Percentiles rank a stretch among this genome's conserved stretches.
phyloP scores from a whole-genome alignment of 225 moss, liverwort and hornwort species.

The Anthoceros angustus region DNA sequence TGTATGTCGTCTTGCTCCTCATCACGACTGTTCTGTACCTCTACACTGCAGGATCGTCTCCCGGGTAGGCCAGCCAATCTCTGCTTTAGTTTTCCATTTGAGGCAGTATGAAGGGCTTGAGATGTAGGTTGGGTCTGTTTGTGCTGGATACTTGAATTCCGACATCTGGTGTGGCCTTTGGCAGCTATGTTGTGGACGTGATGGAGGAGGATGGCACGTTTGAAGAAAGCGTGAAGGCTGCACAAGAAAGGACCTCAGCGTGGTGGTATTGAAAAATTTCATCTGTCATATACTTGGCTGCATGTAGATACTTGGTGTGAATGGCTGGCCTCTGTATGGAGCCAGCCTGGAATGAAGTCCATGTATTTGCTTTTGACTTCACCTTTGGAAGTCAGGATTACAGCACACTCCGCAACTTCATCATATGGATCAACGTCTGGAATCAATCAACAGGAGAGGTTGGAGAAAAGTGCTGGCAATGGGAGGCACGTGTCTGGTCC shows the following conservation, averaged over 20 bases:
- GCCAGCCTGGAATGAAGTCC: not conserved
- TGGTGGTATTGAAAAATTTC: conserved; percentile 2
- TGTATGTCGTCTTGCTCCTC: conserved; percentile 49
- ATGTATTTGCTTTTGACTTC: not conserved
- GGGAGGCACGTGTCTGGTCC: conserved; percentile 10
- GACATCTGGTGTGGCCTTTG: conserved; percentile 6
- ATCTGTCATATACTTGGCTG: not conserved
- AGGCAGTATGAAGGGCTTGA: not conserved
- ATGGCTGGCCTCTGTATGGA: not conserved
- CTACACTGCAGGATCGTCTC: conserved; percentile 74
- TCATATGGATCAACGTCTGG: conserved; percentile 13
- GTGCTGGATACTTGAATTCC: not conserved
- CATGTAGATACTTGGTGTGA: not conserved
- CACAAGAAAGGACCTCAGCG: conserved; percentile 23
- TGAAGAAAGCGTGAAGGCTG: conserved; percentile 44
- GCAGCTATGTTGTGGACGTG: conserved; percentile 58
- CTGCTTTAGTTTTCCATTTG: not conserved
- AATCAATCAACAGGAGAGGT: conserved; percentile 12
- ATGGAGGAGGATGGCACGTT: conserved; percentile 37
- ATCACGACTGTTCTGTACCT: conserved; percentile 61
- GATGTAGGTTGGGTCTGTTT: not conserved
- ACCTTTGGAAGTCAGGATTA: conserved; percentile 5
- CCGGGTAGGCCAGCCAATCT: conserved; percentile 30
- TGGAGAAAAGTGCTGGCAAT: conserved; percentile 10
- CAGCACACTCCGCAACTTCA: conserved; percentile 12